Percentiles rank a stretch among this genome's conserved stretches.
phyloP scores from a whole-genome alignment of 2,329 filamentous ascomycete genomes.

The Hypoxylon sp. region DNA sequence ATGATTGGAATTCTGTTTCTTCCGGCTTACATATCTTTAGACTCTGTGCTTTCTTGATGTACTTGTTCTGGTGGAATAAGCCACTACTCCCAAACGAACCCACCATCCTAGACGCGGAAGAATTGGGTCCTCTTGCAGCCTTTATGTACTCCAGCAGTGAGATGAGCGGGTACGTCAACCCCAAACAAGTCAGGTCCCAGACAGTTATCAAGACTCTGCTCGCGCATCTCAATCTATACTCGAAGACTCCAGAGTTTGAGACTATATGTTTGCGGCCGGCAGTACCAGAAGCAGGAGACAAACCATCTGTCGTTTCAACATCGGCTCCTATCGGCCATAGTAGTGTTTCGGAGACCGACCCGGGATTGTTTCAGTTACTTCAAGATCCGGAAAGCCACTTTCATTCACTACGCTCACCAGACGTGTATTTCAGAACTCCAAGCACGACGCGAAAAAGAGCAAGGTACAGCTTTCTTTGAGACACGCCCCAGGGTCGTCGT shows the following conservation, averaged over 20 bases:
- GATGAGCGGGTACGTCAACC: slow-evolving; percentile 7
- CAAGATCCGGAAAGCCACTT: not conserved
- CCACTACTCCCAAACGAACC: slow-evolving; percentile 18
- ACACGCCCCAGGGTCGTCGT: slow-evolving; percentile 2
- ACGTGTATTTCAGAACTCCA: slow-evolving; percentile 3
- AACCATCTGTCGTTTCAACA: not conserved
- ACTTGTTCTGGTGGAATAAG: slow-evolving; percentile 30
- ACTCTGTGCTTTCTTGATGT: slow-evolving; percentile 28
- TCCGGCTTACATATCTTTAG: not conserved
- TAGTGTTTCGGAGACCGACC: too few species aligned
- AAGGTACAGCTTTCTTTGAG: slow-evolving; percentile 12
- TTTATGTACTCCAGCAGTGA: slow-evolving; percentile 24
- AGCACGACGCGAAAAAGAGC: slow-evolving; percentile 12
- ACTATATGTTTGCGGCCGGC: slow-evolving; percentile 8
- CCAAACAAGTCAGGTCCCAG: slow-evolving; percentile 12
- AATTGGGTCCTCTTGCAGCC: slow-evolving; percentile 13
- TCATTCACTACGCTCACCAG: not conserved
- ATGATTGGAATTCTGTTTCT: not conserved
- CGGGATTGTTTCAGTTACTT: not conserved
- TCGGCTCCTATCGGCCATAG: not conserved
- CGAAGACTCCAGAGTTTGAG: slow-evolving; percentile 12
- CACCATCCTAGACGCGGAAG: slow-evolving; percentile 17
- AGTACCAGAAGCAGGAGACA: not conserved
- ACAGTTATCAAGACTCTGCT: slow-evolving; percentile 9
- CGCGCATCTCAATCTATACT: slow-evolving; percentile 9